Evolutionary conservation across 2,329 filamentous ascomycete species (phyloP).

Genomic region (Xylariomycetidae sp.): DNA sequence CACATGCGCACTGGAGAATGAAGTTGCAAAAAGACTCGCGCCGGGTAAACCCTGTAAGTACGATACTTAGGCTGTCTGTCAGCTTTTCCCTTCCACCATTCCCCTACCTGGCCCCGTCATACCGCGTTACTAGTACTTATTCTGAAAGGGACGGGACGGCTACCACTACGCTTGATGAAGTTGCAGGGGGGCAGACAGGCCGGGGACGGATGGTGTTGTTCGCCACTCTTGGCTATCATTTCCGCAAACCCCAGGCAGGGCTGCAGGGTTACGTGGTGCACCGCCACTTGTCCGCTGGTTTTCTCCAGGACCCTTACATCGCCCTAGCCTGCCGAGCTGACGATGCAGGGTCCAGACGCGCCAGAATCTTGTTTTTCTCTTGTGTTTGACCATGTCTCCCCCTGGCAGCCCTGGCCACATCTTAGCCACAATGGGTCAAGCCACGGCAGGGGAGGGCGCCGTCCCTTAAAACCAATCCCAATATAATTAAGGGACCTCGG

Average conservation of each 20-base stretch:
- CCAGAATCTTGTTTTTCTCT: constrained; percentile 17
- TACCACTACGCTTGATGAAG: too few species aligned
- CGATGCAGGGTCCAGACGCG: constrained; percentile 3
- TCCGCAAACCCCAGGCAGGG: too few species aligned
- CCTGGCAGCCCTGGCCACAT: constrained; percentile 8
- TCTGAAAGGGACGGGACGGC: too few species aligned
- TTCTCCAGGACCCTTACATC: constrained; percentile 7
- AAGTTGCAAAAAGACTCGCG: too few species aligned
- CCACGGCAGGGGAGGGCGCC: constrained; percentile 13
- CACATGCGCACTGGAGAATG: too few species aligned
- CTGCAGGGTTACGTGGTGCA: constrained; percentile 16
- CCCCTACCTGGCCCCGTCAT: too few species aligned
- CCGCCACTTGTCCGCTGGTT: constrained; percentile 26
- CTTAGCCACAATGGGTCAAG: constrained; percentile 29
- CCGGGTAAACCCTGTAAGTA: too few species aligned
- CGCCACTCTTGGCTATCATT: constrained; percentile 15
- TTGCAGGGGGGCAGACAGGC: too few species aligned
- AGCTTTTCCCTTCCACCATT: too few species aligned
- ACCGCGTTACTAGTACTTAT: too few species aligned
- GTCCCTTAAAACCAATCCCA: constrained; percentile 17
- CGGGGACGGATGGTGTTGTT: too few species aligned
- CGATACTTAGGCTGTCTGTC: too few species aligned
- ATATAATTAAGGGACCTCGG: background rate
- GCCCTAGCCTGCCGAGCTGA: constrained; percentile 2
- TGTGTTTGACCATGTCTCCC: constrained; percentile 19